Base-by-base conservation (phyloP, 768 basidiomycete species). In the Trametes maxima region DNA sequence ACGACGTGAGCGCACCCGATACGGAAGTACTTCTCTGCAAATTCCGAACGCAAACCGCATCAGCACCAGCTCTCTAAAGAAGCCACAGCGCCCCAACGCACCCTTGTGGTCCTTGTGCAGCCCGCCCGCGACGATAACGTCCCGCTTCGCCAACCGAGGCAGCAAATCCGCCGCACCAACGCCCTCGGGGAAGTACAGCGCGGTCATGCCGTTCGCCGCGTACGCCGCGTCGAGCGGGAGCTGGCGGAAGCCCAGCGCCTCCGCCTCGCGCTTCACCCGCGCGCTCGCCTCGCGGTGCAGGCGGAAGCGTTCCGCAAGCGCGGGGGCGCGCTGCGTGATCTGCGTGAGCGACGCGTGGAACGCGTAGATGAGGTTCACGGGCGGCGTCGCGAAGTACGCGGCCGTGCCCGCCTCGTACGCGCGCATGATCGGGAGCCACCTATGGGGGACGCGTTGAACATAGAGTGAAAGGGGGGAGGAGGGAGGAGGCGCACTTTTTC, bases 191-290 rank as follows among this genome's bases (percentile, higher is more conserved):
- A 85, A 91, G 75, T 92, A 95, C 52, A 94, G 70, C 43, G 95
- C 95, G 6, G 90, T 92, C 97, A 99, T 98, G 42, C 96, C 95
- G 70, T 95, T 96, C 3, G 97, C 95, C 17, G 89, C 82, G 59
- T 83, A 80, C 2, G 80, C 76, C 1, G 84, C 78, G 25, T 81
- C 77, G 12, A 83, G 69, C 8, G 95, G 85, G 8, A 98, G 79
- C 68, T 86, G 85, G 69, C 78, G 86, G 66, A 98, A 77, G 2
- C 94, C 95, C 44, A 96, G 78, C 21, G 76, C 79, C 44, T 75
- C 70, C 5, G 87, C 86, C 1, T 85, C 83, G 6, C 82, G 74
- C 75, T 92, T 94, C 73, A 99, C 75, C 58, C 82, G 83, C 57
- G 79, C 69, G 59, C 86, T 88, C 1, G 85, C 86, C 42, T 84